Percentiles rank a stretch among this genome's conserved stretches.
Conservation (phyloP, 2,329 filamentous ascomycete species). For the Nigrospora oryzae region DNA sequence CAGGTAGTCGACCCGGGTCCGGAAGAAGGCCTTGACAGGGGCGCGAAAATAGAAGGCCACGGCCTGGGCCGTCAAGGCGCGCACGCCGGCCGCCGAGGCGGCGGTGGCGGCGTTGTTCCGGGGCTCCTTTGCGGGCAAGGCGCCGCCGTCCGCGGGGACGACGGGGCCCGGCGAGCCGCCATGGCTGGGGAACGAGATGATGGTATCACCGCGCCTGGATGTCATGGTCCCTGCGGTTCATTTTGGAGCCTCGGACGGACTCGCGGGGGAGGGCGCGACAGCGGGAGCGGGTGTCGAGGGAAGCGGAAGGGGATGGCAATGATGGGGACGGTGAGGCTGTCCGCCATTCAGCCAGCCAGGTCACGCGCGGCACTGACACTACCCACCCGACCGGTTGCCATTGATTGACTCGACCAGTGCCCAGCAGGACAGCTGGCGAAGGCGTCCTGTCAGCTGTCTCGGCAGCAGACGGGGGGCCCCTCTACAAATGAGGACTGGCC, state of each 20-base stretch:
- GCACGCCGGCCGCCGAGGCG: conserved; percentile 77
- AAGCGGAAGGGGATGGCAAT: too few relatives aligned
- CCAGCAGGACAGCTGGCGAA: too few relatives aligned
- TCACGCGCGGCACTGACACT: too few relatives aligned
- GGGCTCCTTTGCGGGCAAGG: conserved; percentile 35
- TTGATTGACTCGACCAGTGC: too few relatives aligned
- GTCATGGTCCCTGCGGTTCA: conserved; percentile 3
- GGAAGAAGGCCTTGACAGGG: conserved; percentile 87
- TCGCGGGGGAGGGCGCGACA: not conserved
- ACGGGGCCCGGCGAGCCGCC: conserved; percentile 3
- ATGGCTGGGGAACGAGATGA: conserved; percentile 5
- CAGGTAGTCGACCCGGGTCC: conserved; percentile 78
- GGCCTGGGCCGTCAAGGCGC: conserved; percentile 74
- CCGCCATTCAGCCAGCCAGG: too few relatives aligned
- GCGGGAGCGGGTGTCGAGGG: too few relatives aligned
- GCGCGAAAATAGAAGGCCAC: conserved; percentile 89
- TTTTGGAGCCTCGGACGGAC: not conserved
- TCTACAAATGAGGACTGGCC: too few relatives aligned
- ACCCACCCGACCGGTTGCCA: too few relatives aligned
- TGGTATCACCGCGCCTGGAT: conserved; percentile 6
- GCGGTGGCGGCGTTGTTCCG: conserved; percentile 54
- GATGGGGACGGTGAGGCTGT: too few relatives aligned
- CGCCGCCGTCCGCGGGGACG: conserved; percentile 15
- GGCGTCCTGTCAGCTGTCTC: too few relatives aligned
- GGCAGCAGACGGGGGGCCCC: too few relatives aligned